Evolutionary conservation across 2,329 filamentous ascomycete species (phyloP).

Genomic region (Blastomyces silverae): DNA sequence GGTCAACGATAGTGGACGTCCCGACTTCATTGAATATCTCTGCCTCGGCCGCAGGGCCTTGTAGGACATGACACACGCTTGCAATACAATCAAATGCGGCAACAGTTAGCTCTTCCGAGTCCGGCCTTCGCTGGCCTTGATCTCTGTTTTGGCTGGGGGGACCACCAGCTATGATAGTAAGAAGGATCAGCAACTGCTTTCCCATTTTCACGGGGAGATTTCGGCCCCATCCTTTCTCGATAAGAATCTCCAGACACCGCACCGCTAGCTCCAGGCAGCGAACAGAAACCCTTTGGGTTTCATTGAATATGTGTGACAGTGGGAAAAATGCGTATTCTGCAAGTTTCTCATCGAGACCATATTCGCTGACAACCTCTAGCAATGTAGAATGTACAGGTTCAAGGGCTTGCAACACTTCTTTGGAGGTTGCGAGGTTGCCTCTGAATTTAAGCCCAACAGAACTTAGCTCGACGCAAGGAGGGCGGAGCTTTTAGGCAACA

Average conservation of each 20-base stretch:
- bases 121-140: constrained; percentile 26
- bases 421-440: constrained; percentile 40
- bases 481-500: constrained; percentile 45
- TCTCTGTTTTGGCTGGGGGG: constrained; percentile 49
- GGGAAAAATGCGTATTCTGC: constrained; percentile 96
- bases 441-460: constrained; percentile 48
- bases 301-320: constrained; percentile 75
- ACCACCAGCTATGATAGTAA: constrained; percentile 74
- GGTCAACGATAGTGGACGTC: constrained; percentile 70
- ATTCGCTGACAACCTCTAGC: constrained; percentile 35
- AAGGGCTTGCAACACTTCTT: constrained; percentile 46
- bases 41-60: constrained; percentile 41
- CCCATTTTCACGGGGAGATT: constrained; percentile 64
- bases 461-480: constrained; percentile 53
- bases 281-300: constrained; percentile 64
- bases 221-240: constrained; percentile 71
- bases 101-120: constrained; percentile 65
- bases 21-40: constrained; percentile 46
- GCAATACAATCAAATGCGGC: constrained; percentile 65
- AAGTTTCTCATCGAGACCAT: constrained; percentile 65
- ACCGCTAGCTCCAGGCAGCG: constrained; percentile 65
- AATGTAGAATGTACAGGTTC: constrained; percentile 39
- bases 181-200: constrained; percentile 76
- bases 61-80: constrained; percentile 46
- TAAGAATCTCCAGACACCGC: constrained; percentile 64